A percentile compares a stretch with the other conserved stretches of the same genome.
phyloP scores from a whole-genome alignment of 2,329 filamentous ascomycete species.

The Periglandula ipomoeae region DNA sequence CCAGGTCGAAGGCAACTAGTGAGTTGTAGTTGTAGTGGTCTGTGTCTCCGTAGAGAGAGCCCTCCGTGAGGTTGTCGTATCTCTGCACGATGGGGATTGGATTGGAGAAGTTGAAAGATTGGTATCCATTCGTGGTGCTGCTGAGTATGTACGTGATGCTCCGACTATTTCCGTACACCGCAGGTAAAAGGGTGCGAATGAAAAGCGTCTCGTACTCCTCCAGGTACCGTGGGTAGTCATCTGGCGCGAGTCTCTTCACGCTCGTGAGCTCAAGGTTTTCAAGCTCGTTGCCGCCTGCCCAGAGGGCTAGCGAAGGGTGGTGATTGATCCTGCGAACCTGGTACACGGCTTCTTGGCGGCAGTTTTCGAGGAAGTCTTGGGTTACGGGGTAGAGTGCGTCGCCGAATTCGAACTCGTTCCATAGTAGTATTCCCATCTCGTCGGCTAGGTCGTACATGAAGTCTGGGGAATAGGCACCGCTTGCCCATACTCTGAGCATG shows the following conservation, averaged over 20 bases:
- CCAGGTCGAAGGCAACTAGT: conserved; percentile 41
- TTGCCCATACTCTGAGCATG: conserved; percentile 55
- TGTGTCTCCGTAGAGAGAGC: conserved; percentile 49
- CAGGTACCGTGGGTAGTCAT: conserved; percentile 21
- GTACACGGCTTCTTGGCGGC: conserved; percentile 46
- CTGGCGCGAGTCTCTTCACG: conserved; percentile 29
- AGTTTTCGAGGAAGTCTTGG: conserved; percentile 44
- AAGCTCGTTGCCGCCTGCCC: conserved; percentile 51
- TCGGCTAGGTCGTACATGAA: conserved; percentile 56
- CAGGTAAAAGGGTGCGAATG: conserved; percentile 42
- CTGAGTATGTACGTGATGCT: conserved; percentile 53
- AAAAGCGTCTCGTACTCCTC: conserved; percentile 51
- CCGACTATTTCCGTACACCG: conserved; percentile 47
- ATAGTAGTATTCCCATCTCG: conserved; percentile 49
- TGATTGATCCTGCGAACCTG: conserved; percentile 53
- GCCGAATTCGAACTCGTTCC: conserved; percentile 55
- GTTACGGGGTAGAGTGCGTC: conserved; percentile 50
- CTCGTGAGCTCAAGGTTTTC: conserved; percentile 42
- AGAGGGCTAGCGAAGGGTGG: conserved; percentile 45
- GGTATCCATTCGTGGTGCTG: conserved; percentile 51
- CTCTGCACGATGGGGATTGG: conserved; percentile 44
- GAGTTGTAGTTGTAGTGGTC: conserved; percentile 52
- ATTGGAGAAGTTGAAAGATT: conserved; percentile 41
- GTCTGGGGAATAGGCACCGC: conserved; percentile 49
- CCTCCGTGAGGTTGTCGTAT: conserved; percentile 42